Evolutionary conservation across 768 basidiomycete species (phyloP), one percentile per base, ranked within the genome.

Genomic region (Suillus alpinus): DNA sequence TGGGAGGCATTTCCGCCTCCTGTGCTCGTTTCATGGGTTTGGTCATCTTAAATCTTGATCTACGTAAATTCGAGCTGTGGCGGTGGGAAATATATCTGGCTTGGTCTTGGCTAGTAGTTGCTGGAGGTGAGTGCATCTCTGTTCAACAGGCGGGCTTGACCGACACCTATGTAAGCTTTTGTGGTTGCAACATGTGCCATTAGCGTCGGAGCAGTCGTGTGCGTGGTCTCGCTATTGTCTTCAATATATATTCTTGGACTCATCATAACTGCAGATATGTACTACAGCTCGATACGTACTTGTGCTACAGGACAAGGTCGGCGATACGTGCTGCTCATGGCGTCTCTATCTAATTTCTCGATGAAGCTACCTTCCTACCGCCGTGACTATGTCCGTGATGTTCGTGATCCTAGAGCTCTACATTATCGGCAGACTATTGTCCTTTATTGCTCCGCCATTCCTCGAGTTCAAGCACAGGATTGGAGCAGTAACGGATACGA

Each of bases 1-100:
- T 77, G 80, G 74, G 77, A n/a, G 76, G 75, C 26, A 75, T 81
- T 68, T 70, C 79, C 3, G 68, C 73, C 4, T 71, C 77, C 59
- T 69, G 73, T 23, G 76, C 71, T 1, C 73, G 76, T 10, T 69
- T 81, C 18, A 65, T 78, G n/a, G 80, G 79, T 2, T 65, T 81
- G 2, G 56, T 77, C 12, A 72, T 76, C 31, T 64, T 81, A 20
- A 67, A 68, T 32, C 63, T 76, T 39, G 73, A 77, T 56, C 70
- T 82, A 20, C 66, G 70, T 20, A 67, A 62, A 31, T 64, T 77
- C 43, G 65, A 71, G 10, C 64, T 71, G 36, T 67, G 62, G 31
- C 65, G 56, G 31, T 68, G 70, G 64, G 79, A 80, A 68, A 68
- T 70, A n/a, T 71, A 66, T 50, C 29, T 63, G 6, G 65, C 75